A percentile compares a stretch with the other conserved stretches of the same genome.
These are phyloP conservation scores for Pascua sp. DNA, from an alignment of 1,284 basidiomycete genomes.

Conservation along the genomic window DNA sequence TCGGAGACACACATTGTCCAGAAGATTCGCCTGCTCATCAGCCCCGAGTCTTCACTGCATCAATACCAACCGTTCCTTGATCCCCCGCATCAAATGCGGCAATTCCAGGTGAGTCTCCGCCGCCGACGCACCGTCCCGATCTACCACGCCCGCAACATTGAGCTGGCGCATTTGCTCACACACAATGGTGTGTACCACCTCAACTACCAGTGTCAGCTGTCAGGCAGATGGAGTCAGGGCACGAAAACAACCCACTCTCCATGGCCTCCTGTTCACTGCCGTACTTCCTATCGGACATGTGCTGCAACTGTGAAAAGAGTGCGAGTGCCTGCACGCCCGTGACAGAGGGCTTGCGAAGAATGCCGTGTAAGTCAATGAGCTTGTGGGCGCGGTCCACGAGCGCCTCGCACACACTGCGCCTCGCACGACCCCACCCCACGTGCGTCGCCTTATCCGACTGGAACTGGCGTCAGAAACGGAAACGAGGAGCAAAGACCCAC, in stretches of 20 bases:
- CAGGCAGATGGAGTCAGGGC: too few relatives aligned
- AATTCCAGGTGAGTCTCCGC: too few relatives aligned
- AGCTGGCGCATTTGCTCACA: conserved; percentile 35
- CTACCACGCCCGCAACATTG: conserved; percentile 26
- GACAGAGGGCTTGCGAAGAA: conserved; percentile 27
- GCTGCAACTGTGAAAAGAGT: conserved; percentile 29
- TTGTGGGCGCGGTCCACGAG: conserved; percentile 27
- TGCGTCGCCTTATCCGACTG: too few relatives aligned
- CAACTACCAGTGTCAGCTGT: background rate
- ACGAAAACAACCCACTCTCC: conserved; percentile 25
- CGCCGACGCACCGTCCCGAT: background rate
- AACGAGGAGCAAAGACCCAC: conserved; percentile 12
- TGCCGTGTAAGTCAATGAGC: conserved; percentile 30
- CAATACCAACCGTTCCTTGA: too few relatives aligned
- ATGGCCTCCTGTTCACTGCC: conserved; percentile 18
- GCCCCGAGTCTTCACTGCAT: too few relatives aligned
- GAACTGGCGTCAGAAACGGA: too few relatives aligned
- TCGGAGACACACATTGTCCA: conserved; percentile 34
- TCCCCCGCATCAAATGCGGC: too few relatives aligned
- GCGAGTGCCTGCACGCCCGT: conserved; percentile 35
- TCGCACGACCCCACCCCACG: too few relatives aligned
- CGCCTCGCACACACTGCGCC: conserved; percentile 24
- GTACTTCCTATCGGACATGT: conserved; percentile 25
- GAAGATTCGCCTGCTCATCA: conserved; percentile 25
- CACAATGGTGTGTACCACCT: conserved; percentile 27